Conservation (phyloP, 192 early-diverging fungal species). For the Cetraspora pellucida region DNA sequence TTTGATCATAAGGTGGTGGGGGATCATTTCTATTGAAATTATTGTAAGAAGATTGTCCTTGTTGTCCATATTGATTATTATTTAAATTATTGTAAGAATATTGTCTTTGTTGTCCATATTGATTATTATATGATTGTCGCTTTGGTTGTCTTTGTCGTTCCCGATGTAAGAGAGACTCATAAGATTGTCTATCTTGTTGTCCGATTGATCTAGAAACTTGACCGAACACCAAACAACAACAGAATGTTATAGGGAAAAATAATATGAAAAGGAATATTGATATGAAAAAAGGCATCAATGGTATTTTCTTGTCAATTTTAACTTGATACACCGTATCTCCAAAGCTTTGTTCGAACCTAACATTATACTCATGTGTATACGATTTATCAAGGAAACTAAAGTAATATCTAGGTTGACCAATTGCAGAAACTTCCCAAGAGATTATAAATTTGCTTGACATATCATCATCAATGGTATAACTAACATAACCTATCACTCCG, state of each 20-base stretch:
- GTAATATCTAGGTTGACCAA: background rate
- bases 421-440: slow-evolving; percentile 3
- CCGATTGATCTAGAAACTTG: no score
- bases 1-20: no score
- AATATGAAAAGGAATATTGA: background rate
- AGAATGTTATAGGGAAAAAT: background rate
- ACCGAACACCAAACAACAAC: no score
- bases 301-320: background rate
- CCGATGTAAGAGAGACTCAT: background rate
- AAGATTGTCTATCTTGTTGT: background rate
- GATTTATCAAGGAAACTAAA: background rate
- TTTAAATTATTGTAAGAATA: background rate
- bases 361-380: background rate
- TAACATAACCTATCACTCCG: background rate
- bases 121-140: background rate
- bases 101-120: background rate
- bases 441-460: background rate
- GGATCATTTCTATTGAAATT: background rate
- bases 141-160: background rate
- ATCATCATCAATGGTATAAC: background rate
- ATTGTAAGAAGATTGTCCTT: background rate
- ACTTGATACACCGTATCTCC: background rate
- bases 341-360: background rate
- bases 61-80: background rate
- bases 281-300: background rate